A percentile compares a stretch with the other conserved stretches of the same genome.
Evolutionary conservation across 306 rosid genomes (phyloP).

Genomic region (Gastrolobium bilobum): DNA sequence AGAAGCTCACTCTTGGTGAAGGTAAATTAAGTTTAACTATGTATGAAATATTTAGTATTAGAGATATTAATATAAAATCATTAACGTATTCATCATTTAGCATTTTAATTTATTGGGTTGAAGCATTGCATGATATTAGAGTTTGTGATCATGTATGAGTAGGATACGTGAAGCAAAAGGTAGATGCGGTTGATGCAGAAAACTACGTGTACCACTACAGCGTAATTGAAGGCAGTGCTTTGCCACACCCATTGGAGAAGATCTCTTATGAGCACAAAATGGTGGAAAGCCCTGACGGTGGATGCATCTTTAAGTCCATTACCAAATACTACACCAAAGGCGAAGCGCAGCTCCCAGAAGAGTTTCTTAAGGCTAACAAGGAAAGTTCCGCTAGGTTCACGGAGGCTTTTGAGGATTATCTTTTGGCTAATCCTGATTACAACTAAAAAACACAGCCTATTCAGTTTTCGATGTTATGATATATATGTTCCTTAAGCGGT

Average conservation of each 20-base stretch:
- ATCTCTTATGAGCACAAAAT: constrained; percentile 51
- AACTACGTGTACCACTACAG: constrained; percentile 53
- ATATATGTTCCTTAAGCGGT: not conserved
- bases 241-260: constrained; percentile 51
- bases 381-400: constrained; percentile 50
- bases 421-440: constrained; percentile 62
- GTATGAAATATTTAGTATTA: not conserved
- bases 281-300: constrained; percentile 47
- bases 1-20: constrained; percentile 44
- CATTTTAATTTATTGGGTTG: no score
- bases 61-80: no score
- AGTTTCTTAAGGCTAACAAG: constrained; percentile 49
- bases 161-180: constrained; percentile 56
- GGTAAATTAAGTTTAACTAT: constrained; percentile 34
- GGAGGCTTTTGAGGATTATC: constrained; percentile 62
- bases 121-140: no score
- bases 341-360: constrained; percentile 46
- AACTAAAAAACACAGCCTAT: constrained; percentile 26
- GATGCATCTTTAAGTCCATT: constrained; percentile 51
- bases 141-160: not conserved
- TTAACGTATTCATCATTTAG: no score
- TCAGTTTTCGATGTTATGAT: not conserved
- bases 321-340: constrained; percentile 57
- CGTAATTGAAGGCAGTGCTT: constrained; percentile 54
- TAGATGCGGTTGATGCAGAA: constrained; percentile 49